These are phyloP conservation scores for Aspergillus versicolor DNA, from an alignment of 2,329 filamentous ascomycete genomes.

Conservation along the genomic window DNA sequence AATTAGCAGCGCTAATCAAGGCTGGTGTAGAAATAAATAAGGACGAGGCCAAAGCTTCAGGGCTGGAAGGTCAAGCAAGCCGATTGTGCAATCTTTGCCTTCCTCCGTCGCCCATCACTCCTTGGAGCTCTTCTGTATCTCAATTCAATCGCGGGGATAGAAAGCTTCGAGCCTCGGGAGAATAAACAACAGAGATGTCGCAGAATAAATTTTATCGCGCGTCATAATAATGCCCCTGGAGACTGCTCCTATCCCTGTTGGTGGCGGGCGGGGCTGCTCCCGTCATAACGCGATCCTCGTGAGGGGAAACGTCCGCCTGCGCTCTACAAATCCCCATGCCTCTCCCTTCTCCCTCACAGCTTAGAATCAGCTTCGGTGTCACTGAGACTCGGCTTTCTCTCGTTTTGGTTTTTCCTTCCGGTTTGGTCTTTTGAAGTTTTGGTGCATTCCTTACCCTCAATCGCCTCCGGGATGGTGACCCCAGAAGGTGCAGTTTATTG, in stretches of 20 bases:
- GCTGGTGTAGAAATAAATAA: neutral
- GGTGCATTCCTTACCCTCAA: constrained; percentile 1
- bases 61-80: neutral
- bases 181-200: constrained; percentile 1
- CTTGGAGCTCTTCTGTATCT: neutral
- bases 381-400: constrained; percentile 3
- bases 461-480: constrained; percentile 38
- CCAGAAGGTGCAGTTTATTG: constrained; percentile 62
- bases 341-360: neutral
- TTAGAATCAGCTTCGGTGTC: neutral
- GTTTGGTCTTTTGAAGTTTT: neutral
- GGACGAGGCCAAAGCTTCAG: neutral
- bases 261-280: constrained; percentile 21
- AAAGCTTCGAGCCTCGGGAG: neutral
- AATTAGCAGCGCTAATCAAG: neutral
- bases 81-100: neutral
- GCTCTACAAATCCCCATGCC: neutral
- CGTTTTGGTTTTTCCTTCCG: constrained; percentile 4
- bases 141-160: neutral
- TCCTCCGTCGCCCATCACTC: neutral
- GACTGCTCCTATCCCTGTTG: constrained; percentile 8
- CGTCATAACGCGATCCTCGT: constrained; percentile 14
- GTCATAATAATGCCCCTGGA: neutral
- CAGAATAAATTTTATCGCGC: constrained; percentile 1
- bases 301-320: constrained; percentile 11